Evolutionary conservation across 2,329 filamentous ascomycete genomes (phyloP).

Genomic region (Parascedosporium putredinis): DNA sequence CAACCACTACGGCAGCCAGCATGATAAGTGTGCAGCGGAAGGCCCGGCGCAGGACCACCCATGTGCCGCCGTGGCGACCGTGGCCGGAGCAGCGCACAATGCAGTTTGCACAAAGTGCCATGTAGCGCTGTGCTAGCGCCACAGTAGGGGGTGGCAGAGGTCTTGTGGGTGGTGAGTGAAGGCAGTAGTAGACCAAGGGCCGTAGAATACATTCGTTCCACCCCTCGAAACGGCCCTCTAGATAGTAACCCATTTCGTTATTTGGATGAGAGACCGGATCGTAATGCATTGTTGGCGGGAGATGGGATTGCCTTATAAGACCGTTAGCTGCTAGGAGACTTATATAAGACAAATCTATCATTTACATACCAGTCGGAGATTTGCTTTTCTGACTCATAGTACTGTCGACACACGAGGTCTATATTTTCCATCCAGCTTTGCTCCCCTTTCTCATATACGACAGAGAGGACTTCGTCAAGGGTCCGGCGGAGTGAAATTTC

Average conservation of each 20-base stretch:
- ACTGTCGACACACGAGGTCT: constrained; percentile 9
- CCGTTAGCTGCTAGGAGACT: constrained; percentile 2
- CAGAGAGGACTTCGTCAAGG: constrained; percentile 11
- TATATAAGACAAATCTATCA: not conserved
- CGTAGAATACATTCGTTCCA: constrained; percentile 13
- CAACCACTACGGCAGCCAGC: constrained; percentile 7
- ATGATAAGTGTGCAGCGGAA: constrained; percentile 9
- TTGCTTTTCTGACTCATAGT: constrained; percentile 11
- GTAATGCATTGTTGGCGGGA: constrained; percentile 11
- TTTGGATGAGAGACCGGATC: constrained; percentile 6
- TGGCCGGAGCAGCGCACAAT: constrained; percentile 8
- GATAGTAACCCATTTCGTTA: constrained; percentile 12
- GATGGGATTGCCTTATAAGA: constrained; percentile 10
- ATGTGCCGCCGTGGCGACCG: constrained; percentile 11
- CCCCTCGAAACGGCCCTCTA: constrained; percentile 10
- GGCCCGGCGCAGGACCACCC: constrained; percentile 10
- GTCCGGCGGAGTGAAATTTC: constrained; percentile 15
- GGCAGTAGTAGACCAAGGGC: constrained; percentile 11
- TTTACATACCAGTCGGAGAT: constrained; percentile 8
- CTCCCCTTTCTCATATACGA: constrained; percentile 6
- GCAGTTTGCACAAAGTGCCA: constrained; percentile 9
- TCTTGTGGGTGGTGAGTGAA: constrained; percentile 6
- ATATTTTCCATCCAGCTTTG: constrained; percentile 7
- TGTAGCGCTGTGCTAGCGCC: constrained; percentile 9
- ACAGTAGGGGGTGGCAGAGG: not conserved